Percentiles rank a stretch among this genome's conserved stretches.
phyloP scores from a whole-genome alignment of 176 grass and related monocot genomes.

The Oropetium thomaeum region DNA sequence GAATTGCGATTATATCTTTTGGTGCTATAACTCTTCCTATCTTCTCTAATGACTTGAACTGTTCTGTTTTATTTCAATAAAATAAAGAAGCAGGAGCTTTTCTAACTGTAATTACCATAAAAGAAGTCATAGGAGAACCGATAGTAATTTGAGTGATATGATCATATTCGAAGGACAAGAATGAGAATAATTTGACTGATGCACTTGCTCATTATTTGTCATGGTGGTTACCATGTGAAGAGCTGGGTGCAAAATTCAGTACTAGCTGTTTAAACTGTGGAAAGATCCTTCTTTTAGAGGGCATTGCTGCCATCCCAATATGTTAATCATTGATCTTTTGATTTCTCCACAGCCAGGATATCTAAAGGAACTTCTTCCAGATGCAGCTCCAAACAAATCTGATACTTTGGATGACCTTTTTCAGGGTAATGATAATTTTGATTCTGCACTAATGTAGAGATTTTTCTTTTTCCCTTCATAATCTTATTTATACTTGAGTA shows the following conservation, averaged over 20 bases:
- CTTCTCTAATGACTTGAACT: too few relatives aligned
- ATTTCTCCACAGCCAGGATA: slow-evolving; percentile 66
- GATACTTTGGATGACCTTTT: slow-evolving; percentile 63
- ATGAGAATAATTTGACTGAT: background rate
- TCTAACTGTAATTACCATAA: too few relatives aligned
- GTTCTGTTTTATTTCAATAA: too few relatives aligned
- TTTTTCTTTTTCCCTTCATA: background rate
- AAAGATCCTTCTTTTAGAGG: background rate
- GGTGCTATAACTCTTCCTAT: too few relatives aligned
- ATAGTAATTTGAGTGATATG: background rate
- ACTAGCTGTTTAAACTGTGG: background rate
- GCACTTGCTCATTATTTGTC: background rate
- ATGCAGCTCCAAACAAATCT: slow-evolving; percentile 51
- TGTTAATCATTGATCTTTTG: background rate
- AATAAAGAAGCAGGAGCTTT: too few relatives aligned
- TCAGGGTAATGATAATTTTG: slow-evolving; percentile 40
- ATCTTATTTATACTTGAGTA: background rate
- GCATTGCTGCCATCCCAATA: background rate
- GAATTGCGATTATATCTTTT: too few relatives aligned
- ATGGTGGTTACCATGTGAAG: background rate
- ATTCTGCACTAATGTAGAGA: background rate
- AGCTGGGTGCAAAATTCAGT: background rate
- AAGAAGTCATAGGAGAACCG: background rate
- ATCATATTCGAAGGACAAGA: background rate
- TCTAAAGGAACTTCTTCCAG: slow-evolving; percentile 62